Conservation (phyloP, 2,329 filamentous ascomycete species). For the Pestalotiopsis sp. region DNA sequence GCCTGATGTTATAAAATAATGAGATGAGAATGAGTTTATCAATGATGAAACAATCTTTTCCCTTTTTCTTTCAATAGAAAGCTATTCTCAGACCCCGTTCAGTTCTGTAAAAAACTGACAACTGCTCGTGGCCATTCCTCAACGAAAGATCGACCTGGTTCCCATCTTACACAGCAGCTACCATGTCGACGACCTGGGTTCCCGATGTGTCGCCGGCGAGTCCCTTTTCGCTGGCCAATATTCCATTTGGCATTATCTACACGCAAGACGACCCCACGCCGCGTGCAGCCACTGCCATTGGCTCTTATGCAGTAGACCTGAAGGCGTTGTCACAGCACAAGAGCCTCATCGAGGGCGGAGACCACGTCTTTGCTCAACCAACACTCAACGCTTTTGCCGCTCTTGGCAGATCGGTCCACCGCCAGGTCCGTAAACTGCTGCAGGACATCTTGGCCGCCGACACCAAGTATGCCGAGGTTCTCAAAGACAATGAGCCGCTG, state of each 20-base stretch:
- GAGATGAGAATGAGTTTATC: neutral
- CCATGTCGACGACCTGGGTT: constrained; percentile 27
- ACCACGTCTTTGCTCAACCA: constrained; percentile 61
- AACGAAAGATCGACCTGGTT: neutral
- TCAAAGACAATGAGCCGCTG: constrained; percentile 63
- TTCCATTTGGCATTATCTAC: constrained; percentile 82
- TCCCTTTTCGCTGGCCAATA: constrained; percentile 74
- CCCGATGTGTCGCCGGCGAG: constrained; percentile 34
- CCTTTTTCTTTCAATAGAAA: neutral
- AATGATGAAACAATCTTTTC: neutral
- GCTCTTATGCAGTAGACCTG: constrained; percentile 71
- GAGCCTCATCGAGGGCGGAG: constrained; percentile 23
- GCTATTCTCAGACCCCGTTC: neutral
- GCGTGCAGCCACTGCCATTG: constrained; percentile 72
- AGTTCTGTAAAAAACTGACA: neutral
- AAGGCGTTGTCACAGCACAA: constrained; percentile 35
- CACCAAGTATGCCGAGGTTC: constrained; percentile 60
- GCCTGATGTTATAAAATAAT: neutral
- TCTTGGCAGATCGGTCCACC: constrained; percentile 68
- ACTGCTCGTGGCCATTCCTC: neutral
- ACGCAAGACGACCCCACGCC: constrained; percentile 56
- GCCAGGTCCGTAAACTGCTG: constrained; percentile 68
- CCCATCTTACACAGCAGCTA: neutral
- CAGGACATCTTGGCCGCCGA: constrained; percentile 65
- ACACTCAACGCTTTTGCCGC: constrained; percentile 75